Percentiles rank a stretch among this genome's conserved stretches.
Evolutionary conservation across 768 basidiomycete species (phyloP).

Genomic region (Rhizopogon salebrosus): DNA sequence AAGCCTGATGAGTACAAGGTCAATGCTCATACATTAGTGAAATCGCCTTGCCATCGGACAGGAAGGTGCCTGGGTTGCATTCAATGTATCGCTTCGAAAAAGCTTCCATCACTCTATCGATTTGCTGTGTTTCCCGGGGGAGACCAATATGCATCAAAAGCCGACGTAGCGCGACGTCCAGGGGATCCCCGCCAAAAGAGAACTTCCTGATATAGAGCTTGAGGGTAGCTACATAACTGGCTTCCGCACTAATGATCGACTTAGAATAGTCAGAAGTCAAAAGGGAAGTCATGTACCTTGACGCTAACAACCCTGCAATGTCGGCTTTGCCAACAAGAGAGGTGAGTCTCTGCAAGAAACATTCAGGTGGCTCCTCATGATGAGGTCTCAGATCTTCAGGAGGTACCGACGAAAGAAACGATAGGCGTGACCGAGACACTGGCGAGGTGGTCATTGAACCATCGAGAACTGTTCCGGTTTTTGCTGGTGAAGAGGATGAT

Average conservation of each 20-base stretch:
- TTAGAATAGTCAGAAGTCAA: slow-evolving; percentile 7
- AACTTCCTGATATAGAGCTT: slow-evolving; percentile 70
- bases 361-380: slow-evolving; percentile 62
- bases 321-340: slow-evolving; percentile 70
- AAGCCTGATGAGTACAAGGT: not conserved
- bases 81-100: slow-evolving; percentile 81
- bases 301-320: slow-evolving; percentile 73
- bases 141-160: slow-evolving; percentile 88
- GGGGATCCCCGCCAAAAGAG: slow-evolving; percentile 71
- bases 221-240: slow-evolving; percentile 66
- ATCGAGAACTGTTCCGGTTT: slow-evolving; percentile 5
- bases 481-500: slow-evolving; percentile 34
- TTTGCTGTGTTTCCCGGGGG: slow-evolving; percentile 96
- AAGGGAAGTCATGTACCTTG: slow-evolving; percentile 48
- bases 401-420: slow-evolving; percentile 39
- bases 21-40: not conserved
- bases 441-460: slow-evolving; percentile 18
- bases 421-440: slow-evolving; percentile 36
- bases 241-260: slow-evolving; percentile 50
- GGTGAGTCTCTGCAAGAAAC: slow-evolving; percentile 62
- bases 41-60: slow-evolving; percentile 55
- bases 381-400: slow-evolving; percentile 47
- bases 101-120: slow-evolving; percentile 94
- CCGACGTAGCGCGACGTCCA: slow-evolving; percentile 88
- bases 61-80: slow-evolving; percentile 81